Percentiles rank a stretch among this genome's conserved stretches.
These are phyloP conservation scores for Blastocystis sp. DNA, from an alignment of 352 stramenopile genomes.

Conservation along the genomic window DNA sequence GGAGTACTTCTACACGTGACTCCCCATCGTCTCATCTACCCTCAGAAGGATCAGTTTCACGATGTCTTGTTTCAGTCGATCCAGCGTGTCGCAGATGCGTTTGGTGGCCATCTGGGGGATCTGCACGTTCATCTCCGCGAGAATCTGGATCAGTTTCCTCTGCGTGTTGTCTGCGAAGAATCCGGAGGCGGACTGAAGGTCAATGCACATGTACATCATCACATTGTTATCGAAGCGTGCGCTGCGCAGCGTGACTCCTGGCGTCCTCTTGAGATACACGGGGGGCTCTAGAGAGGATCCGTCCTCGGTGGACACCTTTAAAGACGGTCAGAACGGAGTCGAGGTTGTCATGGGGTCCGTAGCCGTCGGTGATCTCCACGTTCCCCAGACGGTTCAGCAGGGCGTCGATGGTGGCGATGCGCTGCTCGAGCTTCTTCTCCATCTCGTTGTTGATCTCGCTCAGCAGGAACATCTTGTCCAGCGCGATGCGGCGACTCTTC, in stretches of 20 bases:
- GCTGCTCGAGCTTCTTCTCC: background rate
- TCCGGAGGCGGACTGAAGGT: background rate
- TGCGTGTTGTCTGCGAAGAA: conserved; percentile 46
- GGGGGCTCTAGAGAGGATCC: background rate
- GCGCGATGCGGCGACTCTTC: background rate
- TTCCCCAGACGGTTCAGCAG: background rate
- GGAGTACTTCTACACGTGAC: conserved; percentile 15
- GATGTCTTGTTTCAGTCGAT: conserved; percentile 50
- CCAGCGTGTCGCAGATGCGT: conserved; percentile 43
- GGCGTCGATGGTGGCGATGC: background rate
- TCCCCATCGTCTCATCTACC: background rate
- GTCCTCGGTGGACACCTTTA: background rate
- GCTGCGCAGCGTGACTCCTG: conserved; percentile 22
- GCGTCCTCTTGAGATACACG: background rate
- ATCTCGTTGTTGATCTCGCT: background rate
- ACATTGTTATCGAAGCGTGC: conserved; percentile 49
- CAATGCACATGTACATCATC: background rate
- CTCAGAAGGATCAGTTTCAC: conserved; percentile 34
- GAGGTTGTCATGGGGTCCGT: conserved; percentile 24
- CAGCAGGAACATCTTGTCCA: background rate
- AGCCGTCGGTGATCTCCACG: background rate
- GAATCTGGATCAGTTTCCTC: conserved; percentile 9
- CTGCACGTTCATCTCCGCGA: conserved; percentile 34
- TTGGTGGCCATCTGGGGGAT: conserved; percentile 28
- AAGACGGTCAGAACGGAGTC: background rate